Percentiles rank a stretch among this genome's conserved stretches.
These are phyloP conservation scores for Davidsoniella neocaledoniae DNA, from an alignment of 2,329 filamentous ascomycete genomes.

Conservation along the genomic window DNA sequence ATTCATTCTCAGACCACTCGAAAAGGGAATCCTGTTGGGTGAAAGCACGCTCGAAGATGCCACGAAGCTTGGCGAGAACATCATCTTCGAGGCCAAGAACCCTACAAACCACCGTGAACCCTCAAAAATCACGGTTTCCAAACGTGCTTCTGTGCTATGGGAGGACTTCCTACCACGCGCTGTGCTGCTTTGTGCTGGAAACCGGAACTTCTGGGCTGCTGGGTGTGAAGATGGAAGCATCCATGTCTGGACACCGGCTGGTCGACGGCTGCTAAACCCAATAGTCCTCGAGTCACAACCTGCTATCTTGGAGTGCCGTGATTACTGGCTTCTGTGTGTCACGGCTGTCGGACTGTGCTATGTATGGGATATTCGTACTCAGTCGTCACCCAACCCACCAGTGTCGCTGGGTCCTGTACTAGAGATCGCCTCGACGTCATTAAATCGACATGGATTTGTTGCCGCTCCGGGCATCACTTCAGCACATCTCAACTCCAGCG, in stretches of 20 bases:
- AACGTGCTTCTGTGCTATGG: slow-evolving; percentile 70
- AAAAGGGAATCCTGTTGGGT: slow-evolving; percentile 41
- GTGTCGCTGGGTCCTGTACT: slow-evolving; percentile 77
- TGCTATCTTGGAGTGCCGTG: slow-evolving; percentile 80
- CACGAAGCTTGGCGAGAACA: slow-evolving; percentile 46
- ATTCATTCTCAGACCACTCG: slow-evolving; percentile 67
- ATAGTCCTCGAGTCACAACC: slow-evolving; percentile 82
- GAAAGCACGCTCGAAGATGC: slow-evolving; percentile 43
- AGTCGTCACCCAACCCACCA: slow-evolving; percentile 74
- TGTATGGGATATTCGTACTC: slow-evolving; percentile 79
- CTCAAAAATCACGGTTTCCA: slow-evolving; percentile 64
- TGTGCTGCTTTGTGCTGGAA: slow-evolving; percentile 81
- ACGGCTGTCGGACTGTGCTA: slow-evolving; percentile 78
- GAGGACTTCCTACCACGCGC: slow-evolving; percentile 81
- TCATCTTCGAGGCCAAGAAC: slow-evolving; percentile 80
- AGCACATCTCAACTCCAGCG: slow-evolving; percentile 75
- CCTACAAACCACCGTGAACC: slow-evolving; percentile 63
- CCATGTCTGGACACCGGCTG: slow-evolving; percentile 83
- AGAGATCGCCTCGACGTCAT: slow-evolving; percentile 65
- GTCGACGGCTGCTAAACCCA: slow-evolving; percentile 68
- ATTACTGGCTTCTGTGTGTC: slow-evolving; percentile 78
- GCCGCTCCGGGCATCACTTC: slow-evolving; percentile 74
- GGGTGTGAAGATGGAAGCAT: slow-evolving; percentile 86
- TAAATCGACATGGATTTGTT: slow-evolving; percentile 60
- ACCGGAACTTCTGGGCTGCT: slow-evolving; percentile 77